Conservation (phyloP, 2,329 filamentous ascomycete species). For the Xylariaceae sp. region DNA sequence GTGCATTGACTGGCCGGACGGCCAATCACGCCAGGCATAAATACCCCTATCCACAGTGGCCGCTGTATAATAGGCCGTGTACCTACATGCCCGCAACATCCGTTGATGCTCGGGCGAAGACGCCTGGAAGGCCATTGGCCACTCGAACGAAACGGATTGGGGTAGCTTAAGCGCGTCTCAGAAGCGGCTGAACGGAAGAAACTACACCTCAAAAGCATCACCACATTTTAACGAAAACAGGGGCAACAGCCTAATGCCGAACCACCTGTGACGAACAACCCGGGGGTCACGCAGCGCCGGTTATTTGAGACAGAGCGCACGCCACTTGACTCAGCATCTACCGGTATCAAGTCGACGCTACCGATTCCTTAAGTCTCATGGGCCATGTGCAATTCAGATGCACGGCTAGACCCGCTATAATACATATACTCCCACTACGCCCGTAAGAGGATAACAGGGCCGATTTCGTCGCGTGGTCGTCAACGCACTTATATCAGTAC, state of each 20-base stretch:
- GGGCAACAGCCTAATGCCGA: slow-evolving; percentile 16
- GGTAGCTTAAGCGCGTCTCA: slow-evolving; percentile 12
- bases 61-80: slow-evolving; percentile 4
- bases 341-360: background rate
- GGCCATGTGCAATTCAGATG: slow-evolving; percentile 17
- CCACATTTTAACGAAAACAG: background rate
- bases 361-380: slow-evolving; percentile 8
- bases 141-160: slow-evolving; percentile 5
- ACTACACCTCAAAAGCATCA: slow-evolving; percentile 13
- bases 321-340: slow-evolving; percentile 1
- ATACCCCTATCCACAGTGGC: slow-evolving; percentile 11
- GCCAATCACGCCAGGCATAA: slow-evolving; percentile 14
- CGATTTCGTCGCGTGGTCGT: slow-evolving; percentile 10
- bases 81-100: slow-evolving; percentile 15
- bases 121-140: slow-evolving; percentile 9
- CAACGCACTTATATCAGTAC: background rate
- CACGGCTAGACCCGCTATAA: slow-evolving; percentile 4
- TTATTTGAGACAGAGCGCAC: background rate
- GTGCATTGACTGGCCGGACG: slow-evolving; percentile 1
- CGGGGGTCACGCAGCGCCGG: background rate
- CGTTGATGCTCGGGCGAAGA: slow-evolving; percentile 13
- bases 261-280: background rate
- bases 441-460: slow-evolving; percentile 7
- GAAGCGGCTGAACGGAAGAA: slow-evolving; percentile 17
- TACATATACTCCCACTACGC: slow-evolving; percentile 6